Percentiles rank a stretch among this genome's conserved stretches.
Conservation (phyloP, 2,329 filamentous ascomycete genomes). For the Falciphora oryzae region DNA sequence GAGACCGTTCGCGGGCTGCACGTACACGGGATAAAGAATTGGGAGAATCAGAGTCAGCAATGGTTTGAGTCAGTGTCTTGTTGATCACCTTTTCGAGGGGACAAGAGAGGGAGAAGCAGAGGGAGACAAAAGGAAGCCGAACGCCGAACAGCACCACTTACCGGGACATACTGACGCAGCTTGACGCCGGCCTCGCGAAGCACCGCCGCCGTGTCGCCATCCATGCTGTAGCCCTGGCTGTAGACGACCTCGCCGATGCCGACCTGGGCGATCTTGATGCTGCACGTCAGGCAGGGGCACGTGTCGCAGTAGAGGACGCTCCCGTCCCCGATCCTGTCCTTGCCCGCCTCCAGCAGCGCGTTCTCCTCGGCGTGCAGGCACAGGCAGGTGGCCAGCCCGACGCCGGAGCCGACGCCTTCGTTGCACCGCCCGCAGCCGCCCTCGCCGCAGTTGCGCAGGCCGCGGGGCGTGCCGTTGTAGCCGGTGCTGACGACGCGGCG, state of each 20-base stretch:
- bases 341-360: slow-evolving; percentile 85
- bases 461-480: slow-evolving; percentile 94
- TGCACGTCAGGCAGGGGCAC: slow-evolving; percentile 94
- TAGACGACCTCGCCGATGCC: slow-evolving; percentile 96
- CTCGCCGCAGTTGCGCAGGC: slow-evolving; percentile 83
- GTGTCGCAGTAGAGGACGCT: slow-evolving; percentile 90
- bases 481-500: slow-evolving; percentile 88
- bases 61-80: not conserved
- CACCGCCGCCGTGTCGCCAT: slow-evolving; percentile 73
- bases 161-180: slow-evolving; percentile 81
- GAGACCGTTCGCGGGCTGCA: slow-evolving; percentile 56
- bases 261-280: slow-evolving; percentile 96
- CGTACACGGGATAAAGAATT: not conserved
- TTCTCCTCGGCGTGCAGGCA: slow-evolving; percentile 99
- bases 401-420: slow-evolving; percentile 60
- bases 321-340: slow-evolving; percentile 79
- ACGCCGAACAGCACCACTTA: slow-evolving; percentile 36
- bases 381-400: slow-evolving; percentile 76
- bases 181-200: slow-evolving; percentile 78
- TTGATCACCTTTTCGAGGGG: not conserved
- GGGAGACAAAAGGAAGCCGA: slow-evolving; percentile 11
- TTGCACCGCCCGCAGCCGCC: slow-evolving; percentile 91
- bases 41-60: slow-evolving; percentile 8
- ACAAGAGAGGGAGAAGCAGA: slow-evolving; percentile 7
- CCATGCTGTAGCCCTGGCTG: slow-evolving; percentile 91